These are phyloP conservation scores for Ampelocalamus luodianensis DNA, from an alignment of 176 grass and related monocot genomes.

Conservation along the genomic window DNA sequence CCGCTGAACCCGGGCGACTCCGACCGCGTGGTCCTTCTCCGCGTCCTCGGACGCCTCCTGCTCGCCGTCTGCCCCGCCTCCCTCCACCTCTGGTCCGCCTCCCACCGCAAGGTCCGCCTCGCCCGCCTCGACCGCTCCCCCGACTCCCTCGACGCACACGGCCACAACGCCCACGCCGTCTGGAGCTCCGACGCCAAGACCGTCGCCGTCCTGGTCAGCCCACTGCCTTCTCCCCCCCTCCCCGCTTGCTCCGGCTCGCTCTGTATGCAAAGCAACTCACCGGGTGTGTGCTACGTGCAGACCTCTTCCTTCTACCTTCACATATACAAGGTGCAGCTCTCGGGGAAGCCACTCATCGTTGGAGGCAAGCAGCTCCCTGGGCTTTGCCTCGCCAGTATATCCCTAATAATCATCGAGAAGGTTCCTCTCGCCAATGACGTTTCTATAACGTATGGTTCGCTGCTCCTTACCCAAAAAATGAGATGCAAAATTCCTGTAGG, in stretches of 20 bases:
- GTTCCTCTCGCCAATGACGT: slow-evolving; percentile 70
- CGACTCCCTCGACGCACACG: slow-evolving; percentile 63
- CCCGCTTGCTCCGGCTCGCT: background rate
- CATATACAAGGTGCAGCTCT: slow-evolving; percentile 87
- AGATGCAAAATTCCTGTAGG: background rate
- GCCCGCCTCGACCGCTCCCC: slow-evolving; percentile 67
- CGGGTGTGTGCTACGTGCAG: slow-evolving; percentile 41
- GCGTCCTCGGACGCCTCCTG: slow-evolving; percentile 71
- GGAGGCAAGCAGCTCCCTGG: slow-evolving; percentile 79
- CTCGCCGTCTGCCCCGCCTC: slow-evolving; percentile 78
- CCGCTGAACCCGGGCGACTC: slow-evolving; percentile 65
- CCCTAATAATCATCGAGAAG: slow-evolving; percentile 74
- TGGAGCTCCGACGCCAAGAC: slow-evolving; percentile 92
- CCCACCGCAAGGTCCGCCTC: slow-evolving; percentile 81
- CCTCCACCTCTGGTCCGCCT: slow-evolving; percentile 91
- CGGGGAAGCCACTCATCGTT: slow-evolving; percentile 79
- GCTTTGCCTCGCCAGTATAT: slow-evolving; percentile 68
- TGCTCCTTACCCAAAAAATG: slow-evolving; percentile 5
- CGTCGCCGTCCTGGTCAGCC: slow-evolving; percentile 80
- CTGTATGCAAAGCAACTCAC: background rate
- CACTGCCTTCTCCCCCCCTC: background rate
- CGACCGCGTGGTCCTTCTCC: slow-evolving; percentile 85
- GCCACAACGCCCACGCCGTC: slow-evolving; percentile 78
- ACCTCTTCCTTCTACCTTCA: slow-evolving; percentile 75
- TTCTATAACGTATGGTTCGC: slow-evolving; percentile 67